These are phyloP conservation scores for Starmera stellimalicola DNA, from an alignment of 1,139 yeast species.

Conservation along the genomic window DNA sequence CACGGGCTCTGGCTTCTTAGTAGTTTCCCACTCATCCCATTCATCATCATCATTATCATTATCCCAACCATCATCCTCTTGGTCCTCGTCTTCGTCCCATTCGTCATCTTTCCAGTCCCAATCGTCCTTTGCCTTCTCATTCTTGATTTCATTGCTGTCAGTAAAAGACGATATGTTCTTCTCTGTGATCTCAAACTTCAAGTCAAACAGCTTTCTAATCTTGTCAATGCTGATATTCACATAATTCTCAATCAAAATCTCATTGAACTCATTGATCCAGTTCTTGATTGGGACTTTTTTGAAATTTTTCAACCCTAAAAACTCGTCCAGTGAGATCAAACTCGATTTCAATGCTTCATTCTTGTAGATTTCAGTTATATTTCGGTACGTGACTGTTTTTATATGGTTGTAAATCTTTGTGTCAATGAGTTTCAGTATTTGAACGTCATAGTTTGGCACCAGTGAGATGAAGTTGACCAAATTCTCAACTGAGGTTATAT, in stretches of 20 bases:
- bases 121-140: background rate
- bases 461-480: background rate
- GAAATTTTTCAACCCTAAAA: conserved; percentile 9
- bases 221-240: conserved; percentile 12
- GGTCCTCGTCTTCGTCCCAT: conserved; percentile 1
- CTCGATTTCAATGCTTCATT: conserved; percentile 3
- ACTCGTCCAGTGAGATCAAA: conserved; percentile 6
- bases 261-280: conserved; percentile 16
- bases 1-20: background rate
- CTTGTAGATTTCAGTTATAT: background rate
- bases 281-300: conserved; percentile 12
- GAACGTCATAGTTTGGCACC: background rate
- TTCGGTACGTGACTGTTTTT: background rate
- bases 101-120: background rate
- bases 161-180: background rate
- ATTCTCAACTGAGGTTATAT: background rate
- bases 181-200: background rate
- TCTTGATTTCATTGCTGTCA: background rate
- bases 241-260: conserved; percentile 12
- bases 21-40: conserved; percentile 12
- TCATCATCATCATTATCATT: conserved; percentile 15
- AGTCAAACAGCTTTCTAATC: conserved; percentile 4
- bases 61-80: conserved; percentile 7
- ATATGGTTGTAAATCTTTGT: background rate
- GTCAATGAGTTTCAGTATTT: background rate